These are phyloP conservation scores for Calonectria crousiana DNA, from an alignment of 2,329 filamentous ascomycete genomes.

Conservation along the genomic window DNA sequence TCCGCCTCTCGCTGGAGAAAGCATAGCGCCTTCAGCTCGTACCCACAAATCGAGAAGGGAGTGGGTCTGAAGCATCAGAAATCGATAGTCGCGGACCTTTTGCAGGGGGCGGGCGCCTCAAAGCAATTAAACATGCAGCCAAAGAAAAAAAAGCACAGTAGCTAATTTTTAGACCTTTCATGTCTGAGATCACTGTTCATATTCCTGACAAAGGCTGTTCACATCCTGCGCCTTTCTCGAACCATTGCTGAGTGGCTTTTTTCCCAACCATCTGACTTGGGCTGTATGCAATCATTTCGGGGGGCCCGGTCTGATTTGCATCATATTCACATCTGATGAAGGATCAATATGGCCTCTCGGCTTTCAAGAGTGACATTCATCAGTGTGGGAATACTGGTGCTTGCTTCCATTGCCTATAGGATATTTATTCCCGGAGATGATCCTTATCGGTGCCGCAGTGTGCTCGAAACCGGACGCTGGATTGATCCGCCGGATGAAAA, in stretches of 20 bases:
- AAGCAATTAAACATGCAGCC: no score
- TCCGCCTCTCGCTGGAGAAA: no score
- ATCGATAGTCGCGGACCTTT: no score
- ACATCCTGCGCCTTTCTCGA: not conserved
- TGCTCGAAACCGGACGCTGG: conserved; percentile 65
- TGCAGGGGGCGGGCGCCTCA: no score
- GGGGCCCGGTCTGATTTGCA: not conserved
- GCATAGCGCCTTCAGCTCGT: no score
- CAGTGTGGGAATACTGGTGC: not conserved
- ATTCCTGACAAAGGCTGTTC: no score
- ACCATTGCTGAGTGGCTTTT: not conserved
- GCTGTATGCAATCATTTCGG: not conserved
- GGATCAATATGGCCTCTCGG: not conserved
- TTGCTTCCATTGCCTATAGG: not conserved
- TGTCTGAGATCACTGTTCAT: no score
- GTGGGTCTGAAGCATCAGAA: no score
- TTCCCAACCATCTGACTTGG: not conserved
- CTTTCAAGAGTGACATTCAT: not conserved
- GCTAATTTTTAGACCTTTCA: no score
- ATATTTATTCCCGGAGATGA: conserved; percentile 47
- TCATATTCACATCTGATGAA: not conserved
- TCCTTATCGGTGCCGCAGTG: conserved; percentile 63
- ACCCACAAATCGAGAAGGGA: no score
- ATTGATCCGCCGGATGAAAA: conserved; percentile 45
- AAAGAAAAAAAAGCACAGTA: no score